Evolutionary conservation across 2,329 filamentous ascomycete species (phyloP), one percentile per base, ranked within the genome.

Genomic region (Venturiaceae sp.): DNA sequence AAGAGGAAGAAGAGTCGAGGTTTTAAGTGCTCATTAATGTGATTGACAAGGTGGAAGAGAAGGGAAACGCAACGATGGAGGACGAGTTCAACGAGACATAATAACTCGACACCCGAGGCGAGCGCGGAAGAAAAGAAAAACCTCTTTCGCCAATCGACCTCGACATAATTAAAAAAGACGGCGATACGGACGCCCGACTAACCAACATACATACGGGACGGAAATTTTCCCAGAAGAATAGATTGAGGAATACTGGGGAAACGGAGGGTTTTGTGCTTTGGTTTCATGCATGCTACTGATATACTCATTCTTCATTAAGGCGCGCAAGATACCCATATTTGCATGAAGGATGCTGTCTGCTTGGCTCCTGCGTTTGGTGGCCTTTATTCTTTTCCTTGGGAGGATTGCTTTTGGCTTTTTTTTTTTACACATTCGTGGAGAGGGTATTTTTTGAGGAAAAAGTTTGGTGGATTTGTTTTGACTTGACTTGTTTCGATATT

Each of bases 11-110:
- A 44, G 36, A 37, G 53, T 32, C 9, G 53, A 13, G 33, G 34
- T 1, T 44, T 56, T 16, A 33, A 34, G 32, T 56, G 53, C 53
- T 56, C 53, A 30, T 41, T 56, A 19, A 56, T 56, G 53, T 56
- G 37, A 56, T 50, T 54, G 52, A 30, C 23, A 50, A 30, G 1
- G 30, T 30, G 44, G 30, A 30, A n/a, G 26, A 16, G 30, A 1
- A 26, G 30, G 16, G 21, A 3, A 50, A 50, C n/a, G 30, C 19
- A 26, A 50, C 30, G 30, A 50, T 50, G 44, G 44, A 26, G 5
- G 44, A 50, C 26, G 23, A 30, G 16, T 3, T 28, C 14, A 26
- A 50, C 4, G 44, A 28, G n/a, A 8, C 13, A 14, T 14, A 28
- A 4, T n/a, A 28, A 47, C 11, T 5, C 9, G 13, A 21, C 23